Evolutionary conservation across 208 protist genomes (phyloP).

Genomic region (Crithidia expoeki): DNA sequence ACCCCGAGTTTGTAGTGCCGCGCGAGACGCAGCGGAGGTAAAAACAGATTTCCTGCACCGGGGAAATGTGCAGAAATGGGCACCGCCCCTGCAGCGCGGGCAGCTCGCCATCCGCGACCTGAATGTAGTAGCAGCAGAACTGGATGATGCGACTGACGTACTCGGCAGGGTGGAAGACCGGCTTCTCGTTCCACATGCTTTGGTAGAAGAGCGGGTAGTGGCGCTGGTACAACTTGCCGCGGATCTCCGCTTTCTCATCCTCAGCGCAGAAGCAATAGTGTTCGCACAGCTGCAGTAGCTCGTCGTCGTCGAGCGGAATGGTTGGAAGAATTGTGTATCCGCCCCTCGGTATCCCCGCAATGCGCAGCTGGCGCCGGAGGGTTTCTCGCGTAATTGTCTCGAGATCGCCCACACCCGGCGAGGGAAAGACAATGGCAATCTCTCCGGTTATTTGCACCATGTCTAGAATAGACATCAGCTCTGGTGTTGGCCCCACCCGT

Average conservation of each 20-base stretch:
- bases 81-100: constrained; percentile 24
- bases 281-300: constrained; percentile 59
- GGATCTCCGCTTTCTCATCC: constrained; percentile 44
- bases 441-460: constrained; percentile 72
- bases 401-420: constrained; percentile 58
- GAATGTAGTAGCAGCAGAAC: constrained; percentile 45
- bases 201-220: constrained; percentile 48
- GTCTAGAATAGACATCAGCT: constrained; percentile 33
- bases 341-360: constrained; percentile 69
- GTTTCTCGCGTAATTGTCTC: constrained; percentile 69
- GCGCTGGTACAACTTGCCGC: constrained; percentile 43
- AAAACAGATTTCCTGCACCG: constrained; percentile 56
- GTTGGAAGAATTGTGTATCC: constrained; percentile 73
- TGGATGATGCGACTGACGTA: constrained; percentile 69
- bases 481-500: constrained; percentile 18
- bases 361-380: constrained; percentile 58
- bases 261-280: constrained; percentile 54
- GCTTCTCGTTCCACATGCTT: constrained; percentile 21
- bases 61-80: constrained; percentile 75
- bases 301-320: constrained; percentile 61
- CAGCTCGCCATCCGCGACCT: constrained; percentile 25
- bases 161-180: constrained; percentile 77
- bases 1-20: constrained; percentile 8
- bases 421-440: constrained; percentile 59
- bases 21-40: constrained; percentile 30